A percentile compares a stretch with the other conserved stretches of the same genome.
Conservation (phyloP, 2,329 filamentous ascomycete genomes). For the Fusarium floridanum region DNA sequence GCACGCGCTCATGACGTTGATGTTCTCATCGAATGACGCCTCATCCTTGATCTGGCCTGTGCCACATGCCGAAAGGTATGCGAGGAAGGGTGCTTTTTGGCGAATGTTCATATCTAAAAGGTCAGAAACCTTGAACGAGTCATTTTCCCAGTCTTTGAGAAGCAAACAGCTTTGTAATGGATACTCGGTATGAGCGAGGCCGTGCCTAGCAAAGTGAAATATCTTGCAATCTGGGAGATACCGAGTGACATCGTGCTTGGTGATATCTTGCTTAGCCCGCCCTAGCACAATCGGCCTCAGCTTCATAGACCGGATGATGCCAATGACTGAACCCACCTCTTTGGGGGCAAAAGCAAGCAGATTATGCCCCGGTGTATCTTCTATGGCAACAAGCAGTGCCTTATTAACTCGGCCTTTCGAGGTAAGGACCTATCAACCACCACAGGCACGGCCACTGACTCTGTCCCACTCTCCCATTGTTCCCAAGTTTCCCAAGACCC, state of each 20-base stretch:
- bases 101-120: too few relatives aligned
- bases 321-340: not conserved
- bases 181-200: not conserved
- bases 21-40: too few relatives aligned
- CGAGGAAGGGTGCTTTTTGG: too few relatives aligned
- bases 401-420: not conserved
- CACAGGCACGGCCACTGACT: too few relatives aligned
- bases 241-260: not conserved
- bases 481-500: too few relatives aligned
- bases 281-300: not conserved
- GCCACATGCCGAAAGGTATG: too few relatives aligned
- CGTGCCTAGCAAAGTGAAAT: conserved; percentile 1
- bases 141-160: not conserved
- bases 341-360: not conserved
- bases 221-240: not conserved
- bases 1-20: too few relatives aligned
- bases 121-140: too few relatives aligned
- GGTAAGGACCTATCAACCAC: too few relatives aligned
- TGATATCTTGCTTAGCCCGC: not conserved
- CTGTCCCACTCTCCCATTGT: too few relatives aligned
- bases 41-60: too few relatives aligned
- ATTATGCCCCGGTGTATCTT: not conserved
- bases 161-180: not conserved
- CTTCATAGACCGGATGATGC: not conserved
- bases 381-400: conserved; percentile 1